Percentiles rank a stretch among this genome's conserved stretches.
Evolutionary conservation across 805 yeast species (phyloP).

Genomic region (Jamesozyma piceae): DNA sequence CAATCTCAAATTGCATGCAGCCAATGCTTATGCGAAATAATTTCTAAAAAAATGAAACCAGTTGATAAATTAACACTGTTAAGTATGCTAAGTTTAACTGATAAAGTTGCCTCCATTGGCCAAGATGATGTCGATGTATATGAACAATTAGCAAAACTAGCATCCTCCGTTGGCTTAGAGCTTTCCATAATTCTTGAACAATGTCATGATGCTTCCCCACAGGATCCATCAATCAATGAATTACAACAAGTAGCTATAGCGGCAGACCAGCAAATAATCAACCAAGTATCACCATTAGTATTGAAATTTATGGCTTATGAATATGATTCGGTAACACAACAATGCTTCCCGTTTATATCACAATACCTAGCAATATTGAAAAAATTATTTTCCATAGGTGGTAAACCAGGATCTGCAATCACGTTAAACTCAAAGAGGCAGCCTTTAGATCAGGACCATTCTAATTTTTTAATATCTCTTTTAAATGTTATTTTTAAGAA

Average conservation of each 20-base stretch:
- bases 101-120: conserved; percentile 31
- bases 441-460: conserved; percentile 31
- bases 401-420: conserved; percentile 34
- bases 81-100: conserved; percentile 56
- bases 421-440: conserved; percentile 29
- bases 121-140: conserved; percentile 52
- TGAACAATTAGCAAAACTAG: conserved; percentile 66
- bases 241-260: conserved; percentile 28
- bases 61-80: conserved; percentile 54
- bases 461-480: conserved; percentile 51
- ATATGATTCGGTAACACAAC: conserved; percentile 80
- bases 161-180: conserved; percentile 69
- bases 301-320: conserved; percentile 67
- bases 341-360: conserved; percentile 72
- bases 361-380: conserved; percentile 64
- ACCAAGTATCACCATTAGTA: conserved; percentile 57
- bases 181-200: conserved; percentile 58
- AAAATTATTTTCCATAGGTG: conserved; percentile 37
- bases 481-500: conserved; percentile 64
- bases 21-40: conserved; percentile 43
- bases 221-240: conserved; percentile 22
- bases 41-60: conserved; percentile 72
- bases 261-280: conserved; percentile 44
- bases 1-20: conserved; percentile 51
- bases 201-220: conserved; percentile 27